Evolutionary conservation across 306 rosid genomes (phyloP).

Genomic region (Luffa acutangula): DNA sequence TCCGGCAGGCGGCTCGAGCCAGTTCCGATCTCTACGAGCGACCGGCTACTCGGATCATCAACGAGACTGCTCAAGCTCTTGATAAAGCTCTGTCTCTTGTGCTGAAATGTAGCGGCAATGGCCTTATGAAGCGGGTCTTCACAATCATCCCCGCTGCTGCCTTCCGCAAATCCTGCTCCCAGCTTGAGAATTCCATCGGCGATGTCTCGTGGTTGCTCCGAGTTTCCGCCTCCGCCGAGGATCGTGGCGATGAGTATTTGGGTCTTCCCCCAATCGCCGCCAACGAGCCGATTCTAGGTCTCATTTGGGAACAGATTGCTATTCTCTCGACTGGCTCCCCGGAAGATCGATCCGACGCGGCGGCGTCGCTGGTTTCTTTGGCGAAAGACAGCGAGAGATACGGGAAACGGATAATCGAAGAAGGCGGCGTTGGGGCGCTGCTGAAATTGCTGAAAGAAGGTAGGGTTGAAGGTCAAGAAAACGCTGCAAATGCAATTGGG

Average conservation of each 20-base stretch:
- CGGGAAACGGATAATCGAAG: constrained; percentile 68
- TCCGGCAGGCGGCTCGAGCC: constrained; percentile 82
- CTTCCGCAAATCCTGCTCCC: constrained; percentile 52
- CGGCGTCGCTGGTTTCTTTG: constrained; percentile 62
- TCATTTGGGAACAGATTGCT: constrained; percentile 89
- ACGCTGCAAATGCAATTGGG: constrained; percentile 62
- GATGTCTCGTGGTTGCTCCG: constrained; percentile 90
- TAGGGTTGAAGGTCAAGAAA: constrained; percentile 57
- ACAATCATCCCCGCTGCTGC: constrained; percentile 63
- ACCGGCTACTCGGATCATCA: constrained; percentile 70
- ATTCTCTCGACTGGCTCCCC: constrained; percentile 38
- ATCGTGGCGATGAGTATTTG: constrained; percentile 37
- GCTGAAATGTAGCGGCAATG: constrained; percentile 56
- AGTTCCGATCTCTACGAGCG: constrained; percentile 86
- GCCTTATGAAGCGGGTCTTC: constrained; percentile 67
- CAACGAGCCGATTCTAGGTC: constrained; percentile 66
- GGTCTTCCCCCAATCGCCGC: constrained; percentile 87
- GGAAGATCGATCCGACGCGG: constrained; percentile 70
- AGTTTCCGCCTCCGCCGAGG: constrained; percentile 66
- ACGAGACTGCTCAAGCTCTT: constrained; percentile 65
- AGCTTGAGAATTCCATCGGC: constrained; percentile 69
- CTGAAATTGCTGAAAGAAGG: constrained; percentile 69
- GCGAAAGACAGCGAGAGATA: constrained; percentile 56
- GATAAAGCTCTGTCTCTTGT: constrained; percentile 50
- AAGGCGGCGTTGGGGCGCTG: constrained; percentile 69